Percentiles rank a stretch among this genome's conserved stretches.
phyloP scores from a whole-genome alignment of 2,329 filamentous ascomycete genomes.

The Stromatinia cepivora region DNA sequence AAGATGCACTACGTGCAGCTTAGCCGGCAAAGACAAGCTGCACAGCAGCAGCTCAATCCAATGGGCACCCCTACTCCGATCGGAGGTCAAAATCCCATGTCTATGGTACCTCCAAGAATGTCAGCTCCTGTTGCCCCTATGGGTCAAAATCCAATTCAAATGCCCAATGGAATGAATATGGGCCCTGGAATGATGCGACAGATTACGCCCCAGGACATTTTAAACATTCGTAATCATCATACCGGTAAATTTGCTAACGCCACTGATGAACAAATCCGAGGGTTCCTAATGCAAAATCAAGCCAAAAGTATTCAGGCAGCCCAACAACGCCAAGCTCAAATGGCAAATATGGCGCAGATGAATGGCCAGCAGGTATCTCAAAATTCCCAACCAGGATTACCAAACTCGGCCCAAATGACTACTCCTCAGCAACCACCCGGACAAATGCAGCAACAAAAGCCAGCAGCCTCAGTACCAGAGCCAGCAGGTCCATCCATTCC shows the following conservation, averaged over 20 bases:
- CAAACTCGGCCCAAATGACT: constrained; percentile 9
- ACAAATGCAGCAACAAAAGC: constrained; percentile 29
- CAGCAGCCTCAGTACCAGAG: constrained; percentile 24
- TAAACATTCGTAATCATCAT: constrained; percentile 32
- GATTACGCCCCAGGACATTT: constrained; percentile 37
- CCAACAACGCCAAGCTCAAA: constrained; percentile 26
- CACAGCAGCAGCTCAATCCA: constrained; percentile 28
- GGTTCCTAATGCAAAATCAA: constrained; percentile 33
- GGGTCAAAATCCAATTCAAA: constrained; percentile 33
- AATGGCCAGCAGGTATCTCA: constrained; percentile 25
- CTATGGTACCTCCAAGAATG: constrained; percentile 33
- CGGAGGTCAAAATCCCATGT: constrained; percentile 26
- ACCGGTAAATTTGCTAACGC: constrained; percentile 35
- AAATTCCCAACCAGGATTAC: constrained; percentile 18
- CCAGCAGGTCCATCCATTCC: constrained; percentile 22
- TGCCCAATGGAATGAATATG: constrained; percentile 31
- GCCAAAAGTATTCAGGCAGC: constrained; percentile 21
- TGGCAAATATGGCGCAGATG: constrained; percentile 22
- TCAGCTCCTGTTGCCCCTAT: constrained; percentile 41
- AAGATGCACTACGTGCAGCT: constrained; percentile 37
- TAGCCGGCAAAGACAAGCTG: constrained; percentile 27
- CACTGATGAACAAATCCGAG: constrained; percentile 40
- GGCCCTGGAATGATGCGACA: constrained; percentile 28
- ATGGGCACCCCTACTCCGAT: constrained; percentile 23
- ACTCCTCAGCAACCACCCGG: constrained; percentile 17